Base-by-base conservation (phyloP, 2,329 filamentous ascomycete species). In the Colletotrichum australisinense region DNA sequence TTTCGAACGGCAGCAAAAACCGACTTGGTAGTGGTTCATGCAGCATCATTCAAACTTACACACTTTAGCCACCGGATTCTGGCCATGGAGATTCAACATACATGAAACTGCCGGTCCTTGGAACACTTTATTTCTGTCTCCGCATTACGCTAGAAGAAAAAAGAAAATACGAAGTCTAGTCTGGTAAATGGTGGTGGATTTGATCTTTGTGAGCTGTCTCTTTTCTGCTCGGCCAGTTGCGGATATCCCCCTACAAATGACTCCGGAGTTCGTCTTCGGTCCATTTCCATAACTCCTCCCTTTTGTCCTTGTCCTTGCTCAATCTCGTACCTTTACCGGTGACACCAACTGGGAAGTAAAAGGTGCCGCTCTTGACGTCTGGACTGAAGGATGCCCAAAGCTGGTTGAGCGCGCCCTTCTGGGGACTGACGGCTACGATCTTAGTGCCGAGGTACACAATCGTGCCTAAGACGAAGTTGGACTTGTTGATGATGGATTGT, bases 391-490 rank as follows among this genome's bases (percentile, higher is more conserved):
- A 78, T n/a, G 81, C 81, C 82, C 82, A 83, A 1, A 80, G 72
- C 42, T 79, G 79, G 59, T 80, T 81, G 35, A 73, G 56, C 11
- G 71, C 71, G 4, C 71, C 71, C 60, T 71, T 73, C 1, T 79
- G 77, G 5, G 76, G 62, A 7, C 78, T 76, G 69, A 80, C 73
- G 73, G 79, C 67, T 28, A 42, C 46, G 26, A 70, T 26, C 11
- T 75, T 75, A 42, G 77, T 98, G 85, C 97, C 97, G 89, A 94
- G 96, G 84, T 98, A 98, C 93, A 98, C 95, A 83, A 98, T 96
- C 78, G 98, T 98, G 80, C 96, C 97, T 76, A 98, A 95, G 87
- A 98, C 98, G 95, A 98, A 98, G 92, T 98, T 95, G 52, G 95
- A 98, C 90, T 94, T 97, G 81, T 98, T 98, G 55, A 65, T 56